Conservation (phyloP, 2,329 filamentous ascomycete species). For the Colletotrichum sp. region DNA sequence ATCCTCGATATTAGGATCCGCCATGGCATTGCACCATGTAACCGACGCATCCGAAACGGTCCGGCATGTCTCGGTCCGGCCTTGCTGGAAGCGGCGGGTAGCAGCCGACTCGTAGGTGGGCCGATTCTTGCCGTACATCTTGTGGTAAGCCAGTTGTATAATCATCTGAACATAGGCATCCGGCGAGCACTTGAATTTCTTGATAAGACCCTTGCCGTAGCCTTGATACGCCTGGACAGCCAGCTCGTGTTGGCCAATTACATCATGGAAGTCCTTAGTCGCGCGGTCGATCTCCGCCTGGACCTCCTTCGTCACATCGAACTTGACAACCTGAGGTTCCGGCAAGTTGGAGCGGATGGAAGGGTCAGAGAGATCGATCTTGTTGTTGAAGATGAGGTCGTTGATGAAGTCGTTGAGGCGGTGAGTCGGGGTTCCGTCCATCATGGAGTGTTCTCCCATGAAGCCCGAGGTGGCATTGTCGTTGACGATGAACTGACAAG, state of each 20-base stretch:
- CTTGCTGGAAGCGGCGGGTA: constrained; percentile 93
- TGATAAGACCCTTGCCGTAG: constrained; percentile 98
- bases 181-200: constrained; percentile 98
- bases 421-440: constrained; percentile 98
- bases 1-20: constrained; percentile 67
- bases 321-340: constrained; percentile 78
- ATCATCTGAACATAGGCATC: constrained; percentile 99
- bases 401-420: constrained; percentile 95
- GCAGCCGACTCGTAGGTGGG: constrained; percentile 98
- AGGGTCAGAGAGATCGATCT: constrained; percentile 85
- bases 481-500: constrained; percentile 95
- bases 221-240: constrained; percentile 95
- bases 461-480: constrained; percentile 98
- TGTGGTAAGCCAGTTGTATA: constrained; percentile 97
- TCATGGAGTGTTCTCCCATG: constrained; percentile 99
- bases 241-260: constrained; percentile 89
- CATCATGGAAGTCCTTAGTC: constrained; percentile 75
- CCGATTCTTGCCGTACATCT: constrained; percentile 98
- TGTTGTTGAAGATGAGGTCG: constrained; percentile 90
- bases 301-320: constrained; percentile 77
- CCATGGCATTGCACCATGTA: constrained; percentile 88
- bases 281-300: constrained; percentile 81
- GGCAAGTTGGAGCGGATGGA: constrained; percentile 81
- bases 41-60: constrained; percentile 89
- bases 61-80: constrained; percentile 95